Evolutionary conservation across 116 monocot species (phyloP).

Genomic region (Iris pallida): DNA sequence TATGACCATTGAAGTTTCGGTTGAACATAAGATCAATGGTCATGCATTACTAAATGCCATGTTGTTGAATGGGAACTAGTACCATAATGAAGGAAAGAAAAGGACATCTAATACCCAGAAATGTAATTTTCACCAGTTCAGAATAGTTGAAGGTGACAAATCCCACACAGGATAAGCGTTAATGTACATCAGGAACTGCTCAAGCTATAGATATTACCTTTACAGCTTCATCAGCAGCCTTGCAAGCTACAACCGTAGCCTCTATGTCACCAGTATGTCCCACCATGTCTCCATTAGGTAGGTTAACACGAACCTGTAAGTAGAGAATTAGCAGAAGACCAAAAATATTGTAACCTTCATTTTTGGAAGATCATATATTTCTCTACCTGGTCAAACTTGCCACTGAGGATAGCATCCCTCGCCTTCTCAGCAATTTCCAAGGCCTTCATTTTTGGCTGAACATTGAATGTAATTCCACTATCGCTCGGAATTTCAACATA

Average conservation of each 20-base stretch:
- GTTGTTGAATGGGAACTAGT: too few species aligned
- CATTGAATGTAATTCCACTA: constrained; percentile 90
- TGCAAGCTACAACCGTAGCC: constrained; percentile 90
- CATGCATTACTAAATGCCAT: too few species aligned
- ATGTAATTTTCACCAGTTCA: too few species aligned
- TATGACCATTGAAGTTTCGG: too few species aligned
- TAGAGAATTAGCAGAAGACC: constrained; percentile 1
- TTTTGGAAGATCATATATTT: background rate
- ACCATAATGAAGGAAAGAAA: too few species aligned
- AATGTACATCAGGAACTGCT: too few species aligned
- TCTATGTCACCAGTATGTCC: constrained; percentile 98
- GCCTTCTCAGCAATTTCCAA: constrained; percentile 91
- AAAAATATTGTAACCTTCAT: background rate
- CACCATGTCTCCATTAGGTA: constrained; percentile 96
- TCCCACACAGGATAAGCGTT: too few species aligned
- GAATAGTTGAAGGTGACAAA: too few species aligned
- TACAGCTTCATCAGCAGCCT: constrained; percentile 89
- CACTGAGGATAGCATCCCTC: constrained; percentile 85
- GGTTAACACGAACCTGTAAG: constrained; percentile 85
- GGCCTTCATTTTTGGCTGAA: constrained; percentile 94
- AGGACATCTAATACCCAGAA: too few species aligned
- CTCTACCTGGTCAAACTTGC: constrained; percentile 90
- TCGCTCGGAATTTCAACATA: constrained; percentile 99
- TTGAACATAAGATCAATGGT: too few species aligned
- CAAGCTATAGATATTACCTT: constrained; percentile 43